These are phyloP conservation scores for Hondaea fermentalgiana DNA, from an alignment of 108 stramenopile genomes.

Conservation along the genomic window DNA sequence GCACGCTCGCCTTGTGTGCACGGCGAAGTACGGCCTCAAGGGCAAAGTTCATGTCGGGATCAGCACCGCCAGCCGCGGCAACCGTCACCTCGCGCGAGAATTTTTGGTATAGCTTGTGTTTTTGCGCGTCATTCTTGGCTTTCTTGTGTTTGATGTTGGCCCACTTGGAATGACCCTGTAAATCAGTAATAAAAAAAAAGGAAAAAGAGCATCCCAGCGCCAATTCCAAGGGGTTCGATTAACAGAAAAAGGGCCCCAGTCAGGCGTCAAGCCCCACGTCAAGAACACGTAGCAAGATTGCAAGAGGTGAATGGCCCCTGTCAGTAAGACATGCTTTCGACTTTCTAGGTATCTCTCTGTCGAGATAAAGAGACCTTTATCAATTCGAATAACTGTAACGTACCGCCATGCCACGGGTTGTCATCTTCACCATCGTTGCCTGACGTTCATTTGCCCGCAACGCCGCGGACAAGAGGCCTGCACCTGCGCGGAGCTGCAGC, in stretches of 20 bases:
- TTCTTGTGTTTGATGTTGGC: conserved; percentile 18
- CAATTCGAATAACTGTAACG: background rate
- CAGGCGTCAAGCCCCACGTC: background rate
- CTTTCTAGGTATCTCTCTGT: too few relatives aligned
- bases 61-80: background rate
- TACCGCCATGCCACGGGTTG: background rate
- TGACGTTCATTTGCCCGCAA: too few relatives aligned
- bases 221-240: background rate
- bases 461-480: too few relatives aligned
- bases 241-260: background rate
- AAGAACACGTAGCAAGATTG: background rate
- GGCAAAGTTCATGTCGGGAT: background rate
- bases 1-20: background rate
- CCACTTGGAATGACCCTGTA: conserved; percentile 17
- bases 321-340: too few relatives aligned
- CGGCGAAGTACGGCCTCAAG: background rate
- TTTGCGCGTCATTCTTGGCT: background rate
- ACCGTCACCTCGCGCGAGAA: background rate
- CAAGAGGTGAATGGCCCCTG: too few relatives aligned
- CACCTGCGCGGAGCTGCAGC: too few relatives aligned
- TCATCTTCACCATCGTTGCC: too few relatives aligned
- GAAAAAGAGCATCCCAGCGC: background rate
- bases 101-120: background rate
- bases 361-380: too few relatives aligned
- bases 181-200: background rate